Evolutionary conservation across 495 filamentous ascomycete species (phyloP).

Genomic region (Hypoxylon lienhwacheense): DNA sequence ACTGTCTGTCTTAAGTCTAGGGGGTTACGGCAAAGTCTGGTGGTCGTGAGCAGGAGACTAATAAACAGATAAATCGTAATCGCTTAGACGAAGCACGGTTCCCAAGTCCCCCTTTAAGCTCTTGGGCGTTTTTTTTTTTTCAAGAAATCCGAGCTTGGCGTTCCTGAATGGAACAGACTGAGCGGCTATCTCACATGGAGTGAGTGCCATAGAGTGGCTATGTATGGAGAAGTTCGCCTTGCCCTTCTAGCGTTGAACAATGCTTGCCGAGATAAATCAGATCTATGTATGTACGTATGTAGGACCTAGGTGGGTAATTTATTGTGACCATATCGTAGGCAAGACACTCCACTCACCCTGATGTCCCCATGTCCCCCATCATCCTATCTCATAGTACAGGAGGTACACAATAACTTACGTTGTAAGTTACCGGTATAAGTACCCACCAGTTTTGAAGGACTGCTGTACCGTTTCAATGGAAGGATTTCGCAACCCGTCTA

Average conservation of each 20-base stretch:
- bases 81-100: constrained; percentile 1
- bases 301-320: constrained; percentile 29
- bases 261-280: constrained; percentile 31
- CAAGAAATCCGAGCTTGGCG: constrained; percentile 19
- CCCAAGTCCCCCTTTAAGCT: constrained; percentile 4
- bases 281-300: too few species aligned
- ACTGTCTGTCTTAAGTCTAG: background rate
- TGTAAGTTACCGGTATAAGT: constrained; percentile 2
- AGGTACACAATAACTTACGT: too few species aligned
- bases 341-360: constrained; percentile 26
- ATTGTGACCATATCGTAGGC: constrained; percentile 30
- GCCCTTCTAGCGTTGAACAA: constrained; percentile 17
- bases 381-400: too few species aligned
- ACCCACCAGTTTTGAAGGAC: constrained; percentile 25
- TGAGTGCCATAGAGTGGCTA: background rate
- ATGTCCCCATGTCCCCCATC: constrained; percentile 5
- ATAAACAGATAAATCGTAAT: constrained; percentile 15
- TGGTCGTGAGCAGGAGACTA: constrained; percentile 7
- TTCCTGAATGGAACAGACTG: constrained; percentile 16
- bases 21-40: background rate
- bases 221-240: constrained; percentile 16
- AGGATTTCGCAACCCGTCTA: too few species aligned
- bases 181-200: constrained; percentile 3
- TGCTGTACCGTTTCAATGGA: too few species aligned
- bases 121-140: too few species aligned